Evolutionary conservation across 768 basidiomycete genomes (phyloP), one percentile per base, ranked within the genome.

Genomic region (Atractiella rhizophila): DNA sequence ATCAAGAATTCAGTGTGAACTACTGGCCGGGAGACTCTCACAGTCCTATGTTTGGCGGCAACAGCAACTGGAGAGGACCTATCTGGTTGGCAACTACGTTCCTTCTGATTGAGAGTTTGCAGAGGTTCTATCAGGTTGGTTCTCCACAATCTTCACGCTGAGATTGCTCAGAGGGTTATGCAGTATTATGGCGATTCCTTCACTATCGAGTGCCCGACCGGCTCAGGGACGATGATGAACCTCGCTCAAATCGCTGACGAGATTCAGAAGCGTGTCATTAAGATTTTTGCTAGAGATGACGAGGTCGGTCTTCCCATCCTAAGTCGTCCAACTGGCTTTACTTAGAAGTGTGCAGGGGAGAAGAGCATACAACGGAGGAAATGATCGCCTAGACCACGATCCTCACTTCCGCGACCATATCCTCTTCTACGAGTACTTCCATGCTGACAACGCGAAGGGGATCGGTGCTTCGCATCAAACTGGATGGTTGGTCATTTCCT

Each of bases 1-100:
- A 83, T 13, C 71, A 94, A 51, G 68, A 74, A 30, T 80, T 91
- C 56, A 79, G 83, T 54, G 81, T 96, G 24, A 69, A 70, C 26
- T 98, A 96, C 60, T 96, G 91, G 91, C 88, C 91, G 1, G 91
- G 86, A 8, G 91, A 98, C 57, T 94, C 88, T 2, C 71, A 69
- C 51, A 85, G 81, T 10, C 86, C 85, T 35, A 98, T 98, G 88
- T 88, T 91, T 59, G 83, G 85, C 39, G 82, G 61, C 21, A 62
- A 62, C 51, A 57, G 56, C 32, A 62, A 62, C 49, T 59, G 59
- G 58, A 49, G 53, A 39, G 55, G 52, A 37, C 54, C 58, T 70
- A 82, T 65, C 48, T 66, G 88, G 91, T 71, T 94, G 30, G 85
- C 91, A 8, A 80, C 82, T 39, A 96, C 88, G 59, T 91, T 91